A percentile compares a stretch with the other conserved stretches of the same genome.
These are phyloP conservation scores for Erysimum cheiri DNA, from an alignment of 441 rosid genomes.

Conservation along the genomic window DNA sequence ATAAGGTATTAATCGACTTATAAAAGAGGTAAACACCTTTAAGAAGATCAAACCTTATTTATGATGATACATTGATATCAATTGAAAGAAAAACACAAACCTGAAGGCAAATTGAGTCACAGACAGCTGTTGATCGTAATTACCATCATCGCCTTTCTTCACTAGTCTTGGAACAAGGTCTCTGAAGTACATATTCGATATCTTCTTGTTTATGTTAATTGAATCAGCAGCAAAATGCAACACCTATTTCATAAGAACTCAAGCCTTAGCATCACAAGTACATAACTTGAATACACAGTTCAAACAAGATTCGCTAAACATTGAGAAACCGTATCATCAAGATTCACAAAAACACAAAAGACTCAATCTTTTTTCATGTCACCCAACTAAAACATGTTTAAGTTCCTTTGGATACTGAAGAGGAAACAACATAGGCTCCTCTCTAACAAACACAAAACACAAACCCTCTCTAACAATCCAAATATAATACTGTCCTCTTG, in stretches of 20 bases:
- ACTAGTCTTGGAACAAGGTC: slow-evolving; percentile 85
- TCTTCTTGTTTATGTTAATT: slow-evolving; percentile 74
- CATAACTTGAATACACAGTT: neutral
- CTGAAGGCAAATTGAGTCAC: slow-evolving; percentile 90
- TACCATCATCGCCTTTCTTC: slow-evolving; percentile 87
- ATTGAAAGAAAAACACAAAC: slow-evolving; percentile 41
- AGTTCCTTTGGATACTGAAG: slow-evolving; percentile 78
- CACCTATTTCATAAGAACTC: slow-evolving; percentile 51
- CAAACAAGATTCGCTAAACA: neutral
- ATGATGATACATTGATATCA: neutral
- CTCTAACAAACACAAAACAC: too few species aligned
- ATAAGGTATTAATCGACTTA: neutral
- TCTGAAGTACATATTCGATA: slow-evolving; percentile 89
- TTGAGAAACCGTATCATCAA: neutral
- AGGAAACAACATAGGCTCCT: slow-evolving; percentile 80
- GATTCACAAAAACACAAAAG: neutral
- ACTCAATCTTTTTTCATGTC: neutral
- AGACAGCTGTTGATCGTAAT: slow-evolving; percentile 86
- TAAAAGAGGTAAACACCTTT: neutral
- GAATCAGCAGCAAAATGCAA: slow-evolving; percentile 76
- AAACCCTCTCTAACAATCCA: slow-evolving; percentile 80
- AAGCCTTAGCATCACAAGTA: neutral
- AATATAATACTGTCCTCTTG: slow-evolving; percentile 97
- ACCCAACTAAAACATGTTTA: neutral
- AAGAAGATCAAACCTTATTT: neutral